Base-by-base conservation (phyloP, 148 eudicot genomes). In the Silene uniflora region DNA sequence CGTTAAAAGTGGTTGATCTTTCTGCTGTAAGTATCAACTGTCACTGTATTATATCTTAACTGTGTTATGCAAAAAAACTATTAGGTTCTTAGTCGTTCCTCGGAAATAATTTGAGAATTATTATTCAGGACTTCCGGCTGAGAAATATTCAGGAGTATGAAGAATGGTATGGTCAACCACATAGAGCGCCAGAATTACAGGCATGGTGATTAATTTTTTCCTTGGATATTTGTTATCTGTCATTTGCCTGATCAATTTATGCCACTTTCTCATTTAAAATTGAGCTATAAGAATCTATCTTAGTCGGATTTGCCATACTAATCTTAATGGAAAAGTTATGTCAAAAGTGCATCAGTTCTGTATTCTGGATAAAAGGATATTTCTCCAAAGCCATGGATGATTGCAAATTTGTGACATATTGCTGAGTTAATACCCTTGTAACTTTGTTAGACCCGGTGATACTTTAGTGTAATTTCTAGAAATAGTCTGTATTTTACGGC, bases 101-200 rank as follows among this genome's bases (percentile, higher is more conserved):
- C 12, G 44, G 42, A 78, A 29, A 46, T 80, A 23, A 72, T 73
- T 46, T 58, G 73, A 22, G 10, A 69, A 67, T 80, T 63, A 46
- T 61, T 74, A 12, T 88, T 84, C 77, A 94, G 98, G 98, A 94
- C 77, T 94, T 94, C 76, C 84, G 98, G 73, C 74, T 94, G 71
- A 89, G 83, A 70, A 86, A 91, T 82, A 77, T 84, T 67, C 80
- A 78, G 19, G 93, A 94, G 75, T 94, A 94, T 75, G 93, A 88
- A 77, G 93, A 91, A 84, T 94, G 98, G 98, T 94, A 94, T 79
- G 92, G 96, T 73, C 98, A 90, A 82, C 93, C 97, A 49, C 98
- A 94, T 77, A 86, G 80, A 81, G 98, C 98, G 46, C 71, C 78
- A 39, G 93, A 88, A 74, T 83, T 94, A 75, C 98, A 91, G 98